Percentiles rank a stretch among this genome's conserved stretches.
These are phyloP conservation scores for Sclerotinia glacialis DNA, from an alignment of 2,329 filamentous ascomycete species.

Conservation along the genomic window DNA sequence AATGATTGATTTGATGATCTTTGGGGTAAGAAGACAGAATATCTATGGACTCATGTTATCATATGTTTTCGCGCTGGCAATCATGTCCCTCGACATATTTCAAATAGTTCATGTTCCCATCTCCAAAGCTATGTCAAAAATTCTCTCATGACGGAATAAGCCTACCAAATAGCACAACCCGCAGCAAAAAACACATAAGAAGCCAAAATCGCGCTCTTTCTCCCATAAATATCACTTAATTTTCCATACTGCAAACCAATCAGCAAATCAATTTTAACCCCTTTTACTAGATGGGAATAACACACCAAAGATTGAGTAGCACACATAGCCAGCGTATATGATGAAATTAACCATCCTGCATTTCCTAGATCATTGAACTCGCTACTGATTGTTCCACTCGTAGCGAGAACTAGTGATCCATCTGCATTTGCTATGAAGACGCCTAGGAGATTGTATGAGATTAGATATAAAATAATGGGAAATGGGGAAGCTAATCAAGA, in stretches of 20 bases:
- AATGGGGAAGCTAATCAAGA: background rate
- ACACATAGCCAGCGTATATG: constrained; percentile 51
- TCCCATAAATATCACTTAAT: constrained; percentile 52
- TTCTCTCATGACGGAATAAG: background rate
- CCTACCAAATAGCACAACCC: constrained; percentile 45
- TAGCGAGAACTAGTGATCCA: constrained; percentile 61
- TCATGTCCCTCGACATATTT: background rate
- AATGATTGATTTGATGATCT: background rate
- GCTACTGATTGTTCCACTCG: constrained; percentile 58
- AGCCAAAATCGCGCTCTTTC: constrained; percentile 25
- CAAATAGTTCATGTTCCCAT: background rate
- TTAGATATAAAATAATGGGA: background rate
- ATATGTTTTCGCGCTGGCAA: background rate
- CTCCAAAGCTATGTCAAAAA: background rate
- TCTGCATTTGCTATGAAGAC: constrained; percentile 66
- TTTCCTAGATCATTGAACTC: constrained; percentile 57
- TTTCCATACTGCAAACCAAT: constrained; percentile 41
- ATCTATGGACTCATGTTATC: too few relatives aligned
- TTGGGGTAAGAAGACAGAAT: background rate
- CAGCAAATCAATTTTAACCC: background rate
- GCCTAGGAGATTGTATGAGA: constrained; percentile 39
- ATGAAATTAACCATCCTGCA: constrained; percentile 56
- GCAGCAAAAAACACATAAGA: constrained; percentile 51
- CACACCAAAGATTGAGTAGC: constrained; percentile 52
- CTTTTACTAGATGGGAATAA: background rate